Evolutionary conservation across 148 eudicot species (phyloP).

Genomic region (Suaeda aralocaspica): DNA sequence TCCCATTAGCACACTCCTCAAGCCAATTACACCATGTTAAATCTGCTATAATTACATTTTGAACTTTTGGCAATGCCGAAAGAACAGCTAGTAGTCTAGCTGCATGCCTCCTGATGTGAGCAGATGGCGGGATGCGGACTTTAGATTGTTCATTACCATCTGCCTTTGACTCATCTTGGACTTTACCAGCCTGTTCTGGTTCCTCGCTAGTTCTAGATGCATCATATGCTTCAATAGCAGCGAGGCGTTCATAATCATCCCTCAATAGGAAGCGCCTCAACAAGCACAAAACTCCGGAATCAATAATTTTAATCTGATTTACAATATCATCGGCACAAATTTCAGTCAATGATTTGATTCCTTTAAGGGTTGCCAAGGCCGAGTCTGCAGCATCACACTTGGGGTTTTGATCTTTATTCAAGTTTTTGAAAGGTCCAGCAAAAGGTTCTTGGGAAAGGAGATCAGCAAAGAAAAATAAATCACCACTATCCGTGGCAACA

Average conservation of each 20-base stretch:
- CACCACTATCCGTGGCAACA: slow-evolving; percentile 37
- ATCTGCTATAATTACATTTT: slow-evolving; percentile 57
- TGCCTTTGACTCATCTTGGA: slow-evolving; percentile 41
- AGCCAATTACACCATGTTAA: slow-evolving; percentile 81
- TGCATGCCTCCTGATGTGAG: slow-evolving; percentile 88
- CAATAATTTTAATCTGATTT: slow-evolving; percentile 61
- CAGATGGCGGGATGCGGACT: slow-evolving; percentile 71
- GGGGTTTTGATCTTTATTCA: slow-evolving; percentile 59
- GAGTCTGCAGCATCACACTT: slow-evolving; percentile 84
- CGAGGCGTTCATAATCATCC: slow-evolving; percentile 93
- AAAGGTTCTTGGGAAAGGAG: slow-evolving; percentile 87
- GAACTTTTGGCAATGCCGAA: slow-evolving; percentile 81
- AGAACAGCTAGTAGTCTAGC: slow-evolving; percentile 76
- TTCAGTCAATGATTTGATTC: slow-evolving; percentile 89
- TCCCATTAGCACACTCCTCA: slow-evolving; percentile 96
- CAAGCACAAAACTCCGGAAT: slow-evolving; percentile 79
- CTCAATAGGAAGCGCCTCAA: slow-evolving; percentile 71
- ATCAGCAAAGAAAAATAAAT: slow-evolving; percentile 58
- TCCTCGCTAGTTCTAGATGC: slow-evolving; percentile 73
- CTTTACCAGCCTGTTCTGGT: slow-evolving; percentile 45
- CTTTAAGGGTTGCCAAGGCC: slow-evolving; percentile 86
- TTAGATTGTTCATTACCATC: slow-evolving; percentile 51
- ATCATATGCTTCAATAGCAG: slow-evolving; percentile 97
- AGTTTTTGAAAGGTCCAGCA: slow-evolving; percentile 55
- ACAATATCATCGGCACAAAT: slow-evolving; percentile 68